Base-by-base conservation (phyloP, 2,329 filamentous ascomycete species). In the Fusarium sp. region DNA sequence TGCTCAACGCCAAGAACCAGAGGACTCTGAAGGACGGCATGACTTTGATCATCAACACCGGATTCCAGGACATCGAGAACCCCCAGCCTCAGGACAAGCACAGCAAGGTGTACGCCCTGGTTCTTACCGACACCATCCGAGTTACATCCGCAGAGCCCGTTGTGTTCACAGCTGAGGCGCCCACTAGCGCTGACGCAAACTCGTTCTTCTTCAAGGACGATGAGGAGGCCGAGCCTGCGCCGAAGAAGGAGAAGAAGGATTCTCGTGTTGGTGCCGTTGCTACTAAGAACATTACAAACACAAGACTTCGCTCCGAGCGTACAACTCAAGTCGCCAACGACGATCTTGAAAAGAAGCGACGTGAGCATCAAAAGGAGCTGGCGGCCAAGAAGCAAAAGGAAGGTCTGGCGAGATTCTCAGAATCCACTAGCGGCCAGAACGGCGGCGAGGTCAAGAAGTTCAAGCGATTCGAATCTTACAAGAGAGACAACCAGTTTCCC, bases 121-220 rank as follows among this genome's bases (percentile, higher is more conserved):
- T 98, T 58, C 90, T 99, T 56, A 95, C 94, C 2, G 97, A 99
- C 83, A 99, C 97, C 0, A 92, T 99, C 52, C 94, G 97, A 77
- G 95, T 98, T 59, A 94, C 93, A 13, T 87, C 90, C 7, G 85
- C 85, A n/a, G 95, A 97, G 60, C 90, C 93, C 1, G 92, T 95
- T 35, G 92, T 98, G 31, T 98, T 99, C 84, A 99, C 97, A 20
- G 95, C 95, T 68, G 95, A 98, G 81, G 95, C 96, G 0, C 92
- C 95, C 3, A 94, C 94, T 31, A 96, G 98, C 80, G 91, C 97
- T 68, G 97, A 98, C 79, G 95, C 95, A 5, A 96, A 96, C 43
- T 98, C 96, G 0, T 99, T 99, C 87, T 98, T 98, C 85, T 99
- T 99, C 87, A 97, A 98, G 81, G 96, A 98, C 77, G 95, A 98